phyloP scores from a whole-genome alignment of 1,284 basidiomycete species.

The Cryptococcus sp. region DNA sequence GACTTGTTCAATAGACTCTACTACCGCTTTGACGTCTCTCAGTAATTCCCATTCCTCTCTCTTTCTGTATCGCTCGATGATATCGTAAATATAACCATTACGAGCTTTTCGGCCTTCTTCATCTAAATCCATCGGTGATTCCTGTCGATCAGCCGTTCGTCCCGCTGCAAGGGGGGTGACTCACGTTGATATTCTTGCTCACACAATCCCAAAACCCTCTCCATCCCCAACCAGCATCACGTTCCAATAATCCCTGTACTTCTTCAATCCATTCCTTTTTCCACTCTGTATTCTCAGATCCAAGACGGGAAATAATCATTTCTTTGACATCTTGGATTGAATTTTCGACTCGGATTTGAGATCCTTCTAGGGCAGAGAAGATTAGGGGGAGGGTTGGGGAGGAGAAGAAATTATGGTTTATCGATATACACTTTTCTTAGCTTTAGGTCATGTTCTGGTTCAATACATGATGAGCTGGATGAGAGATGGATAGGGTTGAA shows the following conservation, averaged over 20 bases:
- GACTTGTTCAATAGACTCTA: conserved; percentile 18
- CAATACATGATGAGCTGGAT: conserved; percentile 6
- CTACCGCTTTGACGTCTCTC: conserved; percentile 11
- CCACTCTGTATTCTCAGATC: conserved; percentile 31
- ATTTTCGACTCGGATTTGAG: conserved; percentile 46
- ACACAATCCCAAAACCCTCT: conserved; percentile 43
- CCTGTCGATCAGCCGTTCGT: too few relatives aligned
- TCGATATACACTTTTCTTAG: conserved; percentile 48
- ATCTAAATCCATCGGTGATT: too few relatives aligned
- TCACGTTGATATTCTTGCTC: conserved; percentile 31
- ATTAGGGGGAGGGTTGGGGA: conserved; percentile 50
- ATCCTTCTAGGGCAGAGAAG: conserved; percentile 47
- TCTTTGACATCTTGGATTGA: conserved; percentile 51
- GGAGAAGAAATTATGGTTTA: conserved; percentile 56
- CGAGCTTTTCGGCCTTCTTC: too few relatives aligned
- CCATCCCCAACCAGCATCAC: conserved; percentile 53
- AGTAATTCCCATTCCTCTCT: conserved; percentile 29
- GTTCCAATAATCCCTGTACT: conserved; percentile 49
- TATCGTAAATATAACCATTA: too few relatives aligned
- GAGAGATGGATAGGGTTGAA: neutral
- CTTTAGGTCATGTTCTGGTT: too few relatives aligned
- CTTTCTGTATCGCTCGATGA: conserved; percentile 23
- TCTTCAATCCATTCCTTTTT: conserved; percentile 49
- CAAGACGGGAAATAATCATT: conserved; percentile 39
- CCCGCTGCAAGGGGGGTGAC: too few relatives aligned